These are phyloP conservation scores for Porphyrellus sp. DNA, from an alignment of 1,284 basidiomycete species.

Conservation along the genomic window DNA sequence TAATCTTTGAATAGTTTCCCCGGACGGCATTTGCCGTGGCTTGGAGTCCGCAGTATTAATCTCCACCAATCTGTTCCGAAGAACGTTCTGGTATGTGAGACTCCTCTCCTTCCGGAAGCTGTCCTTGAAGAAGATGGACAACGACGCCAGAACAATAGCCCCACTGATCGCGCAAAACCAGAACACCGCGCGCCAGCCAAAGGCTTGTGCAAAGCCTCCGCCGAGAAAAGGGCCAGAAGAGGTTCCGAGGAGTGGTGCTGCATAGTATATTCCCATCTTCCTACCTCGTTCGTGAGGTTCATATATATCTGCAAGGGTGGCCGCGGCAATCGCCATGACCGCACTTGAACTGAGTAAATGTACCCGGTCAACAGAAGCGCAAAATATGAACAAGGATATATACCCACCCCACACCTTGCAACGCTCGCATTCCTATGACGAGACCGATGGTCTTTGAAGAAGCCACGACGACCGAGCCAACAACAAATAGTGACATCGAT, in stretches of 20 bases:
- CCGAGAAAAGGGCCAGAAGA: slow-evolving; percentile 71
- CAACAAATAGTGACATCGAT: slow-evolving; percentile 58
- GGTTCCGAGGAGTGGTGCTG: slow-evolving; percentile 56
- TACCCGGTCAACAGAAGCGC: background rate
- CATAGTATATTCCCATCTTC: slow-evolving; percentile 79
- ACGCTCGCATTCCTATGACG: slow-evolving; percentile 69
- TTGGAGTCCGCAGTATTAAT: background rate
- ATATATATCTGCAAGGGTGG: slow-evolving; percentile 79
- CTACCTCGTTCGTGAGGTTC: slow-evolving; percentile 77
- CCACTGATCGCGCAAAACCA: slow-evolving; percentile 75
- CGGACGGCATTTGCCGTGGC: background rate
- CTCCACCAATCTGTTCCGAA: slow-evolving; percentile 33
- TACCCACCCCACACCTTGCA: slow-evolving; percentile 62
- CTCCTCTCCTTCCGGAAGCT: slow-evolving; percentile 83
- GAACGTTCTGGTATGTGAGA: slow-evolving; percentile 65
- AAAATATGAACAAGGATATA: background rate
- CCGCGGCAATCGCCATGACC: slow-evolving; percentile 77
- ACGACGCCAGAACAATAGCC: slow-evolving; percentile 51
- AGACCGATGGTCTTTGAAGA: slow-evolving; percentile 59
- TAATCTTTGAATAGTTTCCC: background rate
- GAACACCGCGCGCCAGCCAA: slow-evolving; percentile 80
- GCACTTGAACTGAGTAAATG: slow-evolving; percentile 58
- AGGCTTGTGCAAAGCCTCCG: slow-evolving; percentile 66
- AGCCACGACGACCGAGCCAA: slow-evolving; percentile 66
- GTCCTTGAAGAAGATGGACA: slow-evolving; percentile 72